These are phyloP conservation scores for Geotrichum aggregatum DNA, from an alignment of 1,139 yeast genomes.

Conservation along the genomic window DNA sequence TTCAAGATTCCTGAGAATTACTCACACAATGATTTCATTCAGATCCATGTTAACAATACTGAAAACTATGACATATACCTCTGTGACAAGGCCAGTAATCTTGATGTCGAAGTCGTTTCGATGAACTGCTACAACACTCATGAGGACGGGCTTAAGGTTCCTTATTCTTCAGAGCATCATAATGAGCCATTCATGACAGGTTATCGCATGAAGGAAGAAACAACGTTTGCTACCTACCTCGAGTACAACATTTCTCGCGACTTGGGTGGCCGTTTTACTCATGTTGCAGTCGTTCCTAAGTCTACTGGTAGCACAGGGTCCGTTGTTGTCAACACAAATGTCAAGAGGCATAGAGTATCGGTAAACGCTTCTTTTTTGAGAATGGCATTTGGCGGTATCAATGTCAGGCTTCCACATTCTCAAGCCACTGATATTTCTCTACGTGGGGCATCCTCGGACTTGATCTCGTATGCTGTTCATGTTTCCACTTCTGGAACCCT, in stretches of 20 bases:
- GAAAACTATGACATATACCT: slow-evolving; percentile 7
- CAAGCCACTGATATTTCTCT: slow-evolving; percentile 46
- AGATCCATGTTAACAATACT: slow-evolving; percentile 4
- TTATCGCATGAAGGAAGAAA: slow-evolving; percentile 5
- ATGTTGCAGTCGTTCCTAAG: slow-evolving; percentile 18
- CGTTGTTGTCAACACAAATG: slow-evolving; percentile 37
- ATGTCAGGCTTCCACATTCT: slow-evolving; percentile 34
- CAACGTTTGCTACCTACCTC: slow-evolving; percentile 10
- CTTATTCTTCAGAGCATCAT: slow-evolving; percentile 13
- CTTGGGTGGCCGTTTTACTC: slow-evolving; percentile 7
- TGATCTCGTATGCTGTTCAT: slow-evolving; percentile 49
- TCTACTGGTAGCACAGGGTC: neutral
- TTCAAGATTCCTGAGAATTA: neutral
- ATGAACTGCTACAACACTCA: slow-evolving; percentile 9
- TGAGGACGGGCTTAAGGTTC: slow-evolving; percentile 9
- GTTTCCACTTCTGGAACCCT: slow-evolving; percentile 22
- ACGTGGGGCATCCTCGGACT: slow-evolving; percentile 55
- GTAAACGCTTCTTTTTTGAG: slow-evolving; percentile 12
- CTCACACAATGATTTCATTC: slow-evolving; percentile 1
- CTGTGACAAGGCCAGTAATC: neutral
- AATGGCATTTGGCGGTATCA: slow-evolving; percentile 17
- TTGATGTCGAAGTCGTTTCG: neutral
- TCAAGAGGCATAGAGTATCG: slow-evolving; percentile 23
- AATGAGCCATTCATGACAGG: slow-evolving; percentile 14
- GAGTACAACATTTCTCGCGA: slow-evolving; percentile 13